Base-by-base conservation (phyloP, 768 basidiomycete genomes). In the Obba rivulosa region DNA sequence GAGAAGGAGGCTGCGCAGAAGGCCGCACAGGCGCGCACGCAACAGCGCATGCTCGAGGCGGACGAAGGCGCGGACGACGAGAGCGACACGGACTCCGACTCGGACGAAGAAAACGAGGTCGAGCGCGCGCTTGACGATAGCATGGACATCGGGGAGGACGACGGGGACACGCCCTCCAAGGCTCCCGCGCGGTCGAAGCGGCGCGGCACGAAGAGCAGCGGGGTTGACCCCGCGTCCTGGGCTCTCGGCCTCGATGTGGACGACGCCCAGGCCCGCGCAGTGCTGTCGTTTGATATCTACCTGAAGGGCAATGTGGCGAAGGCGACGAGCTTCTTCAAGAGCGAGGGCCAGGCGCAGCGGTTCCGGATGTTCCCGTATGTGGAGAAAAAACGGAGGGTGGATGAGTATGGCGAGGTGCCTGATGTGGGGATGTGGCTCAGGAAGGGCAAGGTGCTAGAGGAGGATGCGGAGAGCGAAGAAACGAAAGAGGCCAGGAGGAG, bases 341-440 rank as follows among this genome's bases (percentile, higher is more conserved):
- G 72, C 49, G 81, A 80, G 13, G 73, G 76, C 9, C 83, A 87
- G 55, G 70, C 77, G 14, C 89, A 87, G 54, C 74, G 96, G 45
- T 98, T 89, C 65, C 77, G 95, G 54, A 97, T 97, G 93, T 98
- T 97, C 69, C 96, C 96, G 0, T 93, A 92, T 55, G 81, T 95
- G 23, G 95, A 98, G 69, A 86, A 90, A 67, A 90, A 87, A 61
- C 73, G 92, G 55, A 78, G 88, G 55, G 89, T 98, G 18, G 96
- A 99, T 62, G 90, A 89, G 56, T 99, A 91, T 62, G 96, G 96
- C 8, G 96, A 99, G 72, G 87, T 83, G 9, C 74, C 98, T 44
- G 96, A 98, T 65, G 87, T 98, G 5, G 92, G 87, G 3, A 87
- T 92, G 80, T 99, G 96, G 96, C 64, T 98, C 50, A 75, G 92